Evolutionary conservation across 2,329 filamentous ascomycete species (phyloP).

Genomic region (Pseudogymnoascus sp.): DNA sequence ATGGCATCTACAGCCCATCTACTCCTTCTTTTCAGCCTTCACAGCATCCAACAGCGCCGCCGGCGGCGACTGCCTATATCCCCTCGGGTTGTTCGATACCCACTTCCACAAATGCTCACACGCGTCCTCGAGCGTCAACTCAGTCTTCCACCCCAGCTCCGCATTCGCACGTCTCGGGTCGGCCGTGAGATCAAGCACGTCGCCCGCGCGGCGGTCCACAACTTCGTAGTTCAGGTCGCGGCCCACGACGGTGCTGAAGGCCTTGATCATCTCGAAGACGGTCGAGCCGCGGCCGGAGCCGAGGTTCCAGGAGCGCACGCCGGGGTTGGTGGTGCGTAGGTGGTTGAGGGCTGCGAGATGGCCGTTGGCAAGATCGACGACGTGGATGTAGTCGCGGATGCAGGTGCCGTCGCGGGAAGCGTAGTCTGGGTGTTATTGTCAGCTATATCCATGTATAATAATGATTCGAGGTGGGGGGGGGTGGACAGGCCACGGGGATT

Average conservation of each 20-base stretch:
- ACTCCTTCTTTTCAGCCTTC: constrained; percentile 32
- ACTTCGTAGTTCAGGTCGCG: constrained; percentile 82
- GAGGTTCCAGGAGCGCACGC: constrained; percentile 92
- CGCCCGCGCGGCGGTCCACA: constrained; percentile 70
- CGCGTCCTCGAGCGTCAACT: constrained; percentile 83
- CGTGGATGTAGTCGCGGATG: constrained; percentile 97
- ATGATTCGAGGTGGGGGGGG: too few species aligned
- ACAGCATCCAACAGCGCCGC: constrained; percentile 63
- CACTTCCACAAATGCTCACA: constrained; percentile 94
- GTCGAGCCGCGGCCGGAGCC: constrained; percentile 92
- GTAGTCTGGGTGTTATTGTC: constrained; percentile 61
- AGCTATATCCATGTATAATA: constrained; percentile 10
- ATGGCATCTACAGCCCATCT: neutral
- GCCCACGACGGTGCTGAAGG: constrained; percentile 82
- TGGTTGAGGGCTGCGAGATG: constrained; percentile 87
- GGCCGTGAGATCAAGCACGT: constrained; percentile 90
- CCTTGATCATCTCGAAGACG: constrained; percentile 94
- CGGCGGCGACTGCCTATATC: constrained; percentile 88
- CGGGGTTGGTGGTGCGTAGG: constrained; percentile 74
- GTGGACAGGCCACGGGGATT: neutral
- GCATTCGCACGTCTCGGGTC: constrained; percentile 80
- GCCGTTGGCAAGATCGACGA: constrained; percentile 78
- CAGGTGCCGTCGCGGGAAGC: constrained; percentile 81
- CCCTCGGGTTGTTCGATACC: constrained; percentile 94
- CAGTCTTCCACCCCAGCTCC: constrained; percentile 88